Evolutionary conservation across 2,329 filamentous ascomycete species (phyloP).

Genomic region (Talaromyces pinophilus): DNA sequence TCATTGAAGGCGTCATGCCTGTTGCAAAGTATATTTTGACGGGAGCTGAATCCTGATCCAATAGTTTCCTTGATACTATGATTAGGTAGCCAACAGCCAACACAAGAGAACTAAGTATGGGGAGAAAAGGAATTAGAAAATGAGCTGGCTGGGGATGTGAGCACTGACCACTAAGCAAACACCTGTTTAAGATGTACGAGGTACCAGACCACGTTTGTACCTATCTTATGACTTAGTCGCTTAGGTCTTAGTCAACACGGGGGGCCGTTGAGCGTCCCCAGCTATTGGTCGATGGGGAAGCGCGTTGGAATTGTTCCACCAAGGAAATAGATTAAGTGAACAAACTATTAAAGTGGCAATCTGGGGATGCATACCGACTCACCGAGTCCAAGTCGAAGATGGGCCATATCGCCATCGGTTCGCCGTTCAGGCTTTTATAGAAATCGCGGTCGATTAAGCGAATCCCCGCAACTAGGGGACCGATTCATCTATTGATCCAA

Average conservation of each 20-base stretch:
- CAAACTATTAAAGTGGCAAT: neutral
- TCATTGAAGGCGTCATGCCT: neutral
- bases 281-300: constrained; percentile 3
- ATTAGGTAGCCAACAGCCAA: neutral
- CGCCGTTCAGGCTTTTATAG: neutral
- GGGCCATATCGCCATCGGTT: neutral
- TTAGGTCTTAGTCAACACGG: neutral
- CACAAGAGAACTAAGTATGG: neutral
- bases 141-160: neutral
- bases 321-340: constrained; percentile 5
- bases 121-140: neutral
- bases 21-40: constrained; percentile 1
- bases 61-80: neutral
- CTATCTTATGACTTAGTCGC: neutral
- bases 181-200: neutral
- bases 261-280: neutral
- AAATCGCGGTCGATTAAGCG: neutral
- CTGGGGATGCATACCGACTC: neutral
- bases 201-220: neutral
- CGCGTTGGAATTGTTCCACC: neutral
- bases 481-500: constrained; percentile 7
- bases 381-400: neutral
- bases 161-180: constrained; percentile 5
- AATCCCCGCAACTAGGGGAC: neutral
- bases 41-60: neutral